Evolutionary conservation across 495 filamentous ascomycete species (phyloP).

Genomic region (Penicillium roqueforti): DNA sequence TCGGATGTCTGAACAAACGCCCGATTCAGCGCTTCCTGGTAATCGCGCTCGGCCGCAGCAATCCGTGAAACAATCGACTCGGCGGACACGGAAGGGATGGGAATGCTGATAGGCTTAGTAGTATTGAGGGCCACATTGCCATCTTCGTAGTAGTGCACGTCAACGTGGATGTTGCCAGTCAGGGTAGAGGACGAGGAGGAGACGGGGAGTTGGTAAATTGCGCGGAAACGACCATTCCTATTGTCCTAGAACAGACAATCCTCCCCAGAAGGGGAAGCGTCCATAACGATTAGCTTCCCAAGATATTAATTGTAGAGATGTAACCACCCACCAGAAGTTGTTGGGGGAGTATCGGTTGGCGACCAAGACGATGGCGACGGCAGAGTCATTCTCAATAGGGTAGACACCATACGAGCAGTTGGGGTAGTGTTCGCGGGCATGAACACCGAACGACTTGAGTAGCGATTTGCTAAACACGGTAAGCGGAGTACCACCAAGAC

Average conservation of each 20-base stretch:
- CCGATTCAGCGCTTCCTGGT: constrained; percentile 92
- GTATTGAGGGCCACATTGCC: constrained; percentile 93
- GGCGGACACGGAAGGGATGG: constrained; percentile 59
- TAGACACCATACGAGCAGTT: constrained; percentile 75
- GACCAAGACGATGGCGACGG: constrained; percentile 76
- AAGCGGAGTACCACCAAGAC: constrained; percentile 4
- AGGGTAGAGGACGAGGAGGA: constrained; percentile 51
- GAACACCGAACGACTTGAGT: constrained; percentile 67
- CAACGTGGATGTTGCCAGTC: constrained; percentile 47
- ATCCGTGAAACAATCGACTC: constrained; percentile 69
- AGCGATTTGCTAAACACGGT: constrained; percentile 54
- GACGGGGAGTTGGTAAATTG: constrained; percentile 67
- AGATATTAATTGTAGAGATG: background rate
- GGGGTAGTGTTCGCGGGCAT: constrained; percentile 87
- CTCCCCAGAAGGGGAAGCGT: background rate
- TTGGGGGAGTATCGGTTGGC: constrained; percentile 96
- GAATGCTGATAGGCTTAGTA: constrained; percentile 62
- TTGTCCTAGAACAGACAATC: background rate
- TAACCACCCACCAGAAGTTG: constrained; percentile 79
- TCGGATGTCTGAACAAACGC: constrained; percentile 86
- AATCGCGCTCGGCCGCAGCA: constrained; percentile 75
- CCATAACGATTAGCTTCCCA: constrained; percentile 7
- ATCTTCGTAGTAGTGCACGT: constrained; percentile 99
- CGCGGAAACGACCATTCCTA: constrained; percentile 96
- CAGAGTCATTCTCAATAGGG: constrained; percentile 66